These are phyloP conservation scores for Trichoderma asperelloides DNA, from an alignment of 495 filamentous ascomycete genomes.

Conservation along the genomic window DNA sequence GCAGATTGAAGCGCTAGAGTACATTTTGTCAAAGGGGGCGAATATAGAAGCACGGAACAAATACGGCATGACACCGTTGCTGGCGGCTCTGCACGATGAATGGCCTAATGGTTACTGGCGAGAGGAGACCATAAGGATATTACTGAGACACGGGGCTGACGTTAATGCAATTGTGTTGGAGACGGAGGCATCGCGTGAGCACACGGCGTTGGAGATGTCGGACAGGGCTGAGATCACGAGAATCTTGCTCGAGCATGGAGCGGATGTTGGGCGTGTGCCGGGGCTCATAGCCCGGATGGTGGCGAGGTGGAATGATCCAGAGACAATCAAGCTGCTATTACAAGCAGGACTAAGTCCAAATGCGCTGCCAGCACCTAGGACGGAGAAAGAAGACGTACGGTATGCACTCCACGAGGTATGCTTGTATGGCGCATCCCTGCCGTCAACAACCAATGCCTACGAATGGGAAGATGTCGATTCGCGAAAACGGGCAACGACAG, in stretches of 20 bases:
- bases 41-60: not conserved
- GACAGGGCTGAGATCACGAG: not conserved
- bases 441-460: too few relatives aligned
- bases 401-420: not conserved
- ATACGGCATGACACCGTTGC: not conserved
- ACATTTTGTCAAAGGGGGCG: not conserved
- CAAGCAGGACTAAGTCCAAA: not conserved
- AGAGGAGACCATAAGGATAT: not conserved
- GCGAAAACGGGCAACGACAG: not conserved
- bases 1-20: conserved; percentile 4
- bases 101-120: not conserved
- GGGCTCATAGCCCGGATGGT: not conserved
- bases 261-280: not conserved
- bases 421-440: too few relatives aligned
- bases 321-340: not conserved
- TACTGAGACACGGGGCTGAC: not conserved
- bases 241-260: not conserved
- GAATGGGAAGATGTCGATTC: not conserved
- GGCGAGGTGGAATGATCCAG: not conserved
- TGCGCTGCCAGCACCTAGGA: not conserved
- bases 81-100: not conserved
- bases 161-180: not conserved
- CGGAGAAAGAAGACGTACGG: not conserved
- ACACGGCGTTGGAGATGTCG: not conserved
- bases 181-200: not conserved